These are phyloP conservation scores for Ceratonia siliqua DNA, from an alignment of 306 rosid genomes.

Conservation along the genomic window DNA sequence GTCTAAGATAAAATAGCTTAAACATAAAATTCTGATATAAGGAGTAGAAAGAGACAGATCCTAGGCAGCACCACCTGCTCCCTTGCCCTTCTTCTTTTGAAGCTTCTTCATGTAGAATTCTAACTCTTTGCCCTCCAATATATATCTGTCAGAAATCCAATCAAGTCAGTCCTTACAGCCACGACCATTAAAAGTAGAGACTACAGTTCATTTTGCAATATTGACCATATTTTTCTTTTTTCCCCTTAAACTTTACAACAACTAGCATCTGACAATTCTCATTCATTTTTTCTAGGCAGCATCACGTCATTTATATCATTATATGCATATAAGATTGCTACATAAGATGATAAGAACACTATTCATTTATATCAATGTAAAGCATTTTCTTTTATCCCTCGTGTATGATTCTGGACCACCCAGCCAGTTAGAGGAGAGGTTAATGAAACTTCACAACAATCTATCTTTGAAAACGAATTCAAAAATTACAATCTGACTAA, in stretches of 20 bases:
- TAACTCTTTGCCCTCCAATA: conserved; percentile 71
- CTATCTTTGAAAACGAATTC: neutral
- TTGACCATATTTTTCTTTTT: neutral
- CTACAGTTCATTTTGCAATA: neutral
- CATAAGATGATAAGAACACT: neutral
- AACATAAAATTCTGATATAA: neutral
- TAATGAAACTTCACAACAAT: neutral
- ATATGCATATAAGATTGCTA: neutral
- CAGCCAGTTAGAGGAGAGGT: no score
- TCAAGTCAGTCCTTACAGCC: neutral
- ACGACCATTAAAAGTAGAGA: neutral
- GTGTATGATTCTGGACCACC: no score
- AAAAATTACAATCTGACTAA: neutral
- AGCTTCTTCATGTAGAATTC: conserved; percentile 73
- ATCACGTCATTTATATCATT: neutral
- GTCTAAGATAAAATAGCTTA: neutral
- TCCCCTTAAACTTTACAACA: neutral
- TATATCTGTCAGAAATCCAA: conserved; percentile 47
- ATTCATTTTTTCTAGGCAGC: neutral
- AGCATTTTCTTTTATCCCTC: neutral
- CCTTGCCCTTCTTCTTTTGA: conserved; percentile 70
- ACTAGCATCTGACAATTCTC: neutral
- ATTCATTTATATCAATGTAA: neutral
- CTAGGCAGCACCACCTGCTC: conserved; percentile 49
- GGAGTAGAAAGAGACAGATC: neutral